Percentiles rank a stretch among this genome's conserved stretches.
phyloP scores from a whole-genome alignment of 148 eudicot species.

The Camellia sinensis region DNA sequence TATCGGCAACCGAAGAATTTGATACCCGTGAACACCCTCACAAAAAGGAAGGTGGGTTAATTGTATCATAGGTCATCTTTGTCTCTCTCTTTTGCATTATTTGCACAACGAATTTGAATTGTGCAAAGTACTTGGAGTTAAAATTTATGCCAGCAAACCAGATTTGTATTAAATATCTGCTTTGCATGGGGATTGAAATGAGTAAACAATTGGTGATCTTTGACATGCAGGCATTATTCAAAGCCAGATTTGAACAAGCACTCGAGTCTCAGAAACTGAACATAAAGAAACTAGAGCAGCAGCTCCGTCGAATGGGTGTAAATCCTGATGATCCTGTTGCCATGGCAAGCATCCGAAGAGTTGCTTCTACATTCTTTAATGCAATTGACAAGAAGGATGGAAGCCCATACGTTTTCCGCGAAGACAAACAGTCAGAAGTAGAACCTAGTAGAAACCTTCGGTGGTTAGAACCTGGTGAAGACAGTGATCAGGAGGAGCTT shows the following conservation, averaged over 20 bases:
- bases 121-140: not conserved
- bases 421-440: constrained; percentile 32
- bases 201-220: not conserved
- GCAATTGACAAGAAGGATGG: constrained; percentile 90
- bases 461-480: constrained; percentile 45
- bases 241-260: constrained; percentile 99
- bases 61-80: not conserved
- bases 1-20: constrained; percentile 94
- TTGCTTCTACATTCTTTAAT: constrained; percentile 92
- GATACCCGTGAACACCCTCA: constrained; percentile 93
- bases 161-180: not conserved
- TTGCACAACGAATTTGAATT: not conserved
- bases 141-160: not conserved
- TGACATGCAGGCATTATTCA: constrained; percentile 79
- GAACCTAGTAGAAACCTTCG: constrained; percentile 26
- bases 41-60: constrained; percentile 78
- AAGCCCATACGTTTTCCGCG: constrained; percentile 83
- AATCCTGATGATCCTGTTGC: constrained; percentile 99
- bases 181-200: not conserved
- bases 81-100: not conserved
- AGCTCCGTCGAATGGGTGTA: constrained; percentile 77
- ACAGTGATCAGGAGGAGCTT: constrained; percentile 96
- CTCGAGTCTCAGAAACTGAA: constrained; percentile 96
- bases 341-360: constrained; percentile 93
- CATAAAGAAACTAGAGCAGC: constrained; percentile 85